phyloP scores from a whole-genome alignment of 768 basidiomycete species.

The Suillus decipiens region DNA sequence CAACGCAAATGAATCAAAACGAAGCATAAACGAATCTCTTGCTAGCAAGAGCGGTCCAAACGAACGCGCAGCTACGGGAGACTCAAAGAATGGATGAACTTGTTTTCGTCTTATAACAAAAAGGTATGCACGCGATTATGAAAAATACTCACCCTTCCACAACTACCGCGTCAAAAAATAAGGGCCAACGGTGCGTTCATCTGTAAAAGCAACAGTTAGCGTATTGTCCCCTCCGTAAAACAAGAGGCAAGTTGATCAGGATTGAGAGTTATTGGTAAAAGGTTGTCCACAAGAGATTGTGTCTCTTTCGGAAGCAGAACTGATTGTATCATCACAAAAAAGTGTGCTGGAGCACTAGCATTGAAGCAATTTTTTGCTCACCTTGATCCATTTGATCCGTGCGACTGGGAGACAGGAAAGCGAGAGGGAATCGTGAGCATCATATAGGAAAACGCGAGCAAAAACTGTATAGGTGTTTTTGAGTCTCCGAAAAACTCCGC shows the following conservation, averaged over 20 bases:
- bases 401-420: conserved; percentile 8
- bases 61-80: conserved; percentile 37
- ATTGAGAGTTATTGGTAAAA: conserved; percentile 47
- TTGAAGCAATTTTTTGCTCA: background rate
- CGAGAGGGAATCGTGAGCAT: conserved; percentile 5
- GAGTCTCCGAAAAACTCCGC: conserved; percentile 5
- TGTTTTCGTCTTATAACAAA: conserved; percentile 57
- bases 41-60: conserved; percentile 37
- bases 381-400: conserved; percentile 12
- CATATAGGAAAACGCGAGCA: conserved; percentile 6
- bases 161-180: background rate
- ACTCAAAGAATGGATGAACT: conserved; percentile 89
- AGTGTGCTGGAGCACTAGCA: background rate
- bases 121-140: background rate
- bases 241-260: conserved; percentile 41
- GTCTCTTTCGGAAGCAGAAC: conserved; percentile 86
- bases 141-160: conserved; percentile 12
- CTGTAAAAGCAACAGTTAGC: conserved; percentile 11
- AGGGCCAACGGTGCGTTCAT: background rate
- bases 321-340: conserved; percentile 58
- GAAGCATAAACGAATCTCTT: conserved; percentile 38
- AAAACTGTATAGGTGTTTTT: conserved; percentile 43
- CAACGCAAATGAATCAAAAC: conserved; percentile 53
- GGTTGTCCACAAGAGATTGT: conserved; percentile 75
- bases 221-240: background rate